Conservation (phyloP, 2,329 filamentous ascomycete genomes). For the Cercospora berteroae region DNA sequence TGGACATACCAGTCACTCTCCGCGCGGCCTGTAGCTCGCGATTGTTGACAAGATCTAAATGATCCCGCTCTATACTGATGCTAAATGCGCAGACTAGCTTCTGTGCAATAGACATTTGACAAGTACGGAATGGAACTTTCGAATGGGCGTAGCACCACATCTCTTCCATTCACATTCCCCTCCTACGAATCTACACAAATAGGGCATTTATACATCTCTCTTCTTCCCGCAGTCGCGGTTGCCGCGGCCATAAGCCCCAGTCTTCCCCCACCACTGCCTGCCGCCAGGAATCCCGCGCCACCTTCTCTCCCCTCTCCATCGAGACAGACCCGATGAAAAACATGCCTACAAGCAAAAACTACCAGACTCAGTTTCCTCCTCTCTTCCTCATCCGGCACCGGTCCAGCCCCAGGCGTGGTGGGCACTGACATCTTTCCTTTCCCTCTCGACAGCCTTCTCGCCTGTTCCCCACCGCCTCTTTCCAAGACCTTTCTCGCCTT, state of each 20-base stretch:
- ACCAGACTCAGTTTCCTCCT: slow-evolving; percentile 51
- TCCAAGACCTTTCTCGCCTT: slow-evolving; percentile 44
- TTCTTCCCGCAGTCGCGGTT: neutral
- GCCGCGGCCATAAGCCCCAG: neutral
- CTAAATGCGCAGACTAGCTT: too few species aligned
- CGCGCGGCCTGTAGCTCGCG: too few species aligned
- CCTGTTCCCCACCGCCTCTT: slow-evolving; percentile 38
- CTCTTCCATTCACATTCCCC: neutral
- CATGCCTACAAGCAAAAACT: slow-evolving; percentile 67
- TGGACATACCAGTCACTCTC: too few species aligned
- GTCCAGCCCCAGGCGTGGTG: slow-evolving; percentile 39
- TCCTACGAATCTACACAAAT: slow-evolving; percentile 31
- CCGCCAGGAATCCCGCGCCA: neutral
- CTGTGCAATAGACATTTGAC: too few species aligned
- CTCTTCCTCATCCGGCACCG: slow-evolving; percentile 46
- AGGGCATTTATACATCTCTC: slow-evolving; percentile 36
- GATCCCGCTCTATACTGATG: too few species aligned
- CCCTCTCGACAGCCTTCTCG: slow-evolving; percentile 47
- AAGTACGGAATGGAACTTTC: neutral
- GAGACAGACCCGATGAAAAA: slow-evolving; percentile 67
- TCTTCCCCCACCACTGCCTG: neutral
- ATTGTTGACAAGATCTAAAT: too few species aligned
- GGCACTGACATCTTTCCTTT: slow-evolving; percentile 53
- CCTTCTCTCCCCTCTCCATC: slow-evolving; percentile 46
- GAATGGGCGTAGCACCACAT: neutral